These are phyloP conservation scores for Malus orientalis DNA, from an alignment of 306 rosid species.

Conservation along the genomic window DNA sequence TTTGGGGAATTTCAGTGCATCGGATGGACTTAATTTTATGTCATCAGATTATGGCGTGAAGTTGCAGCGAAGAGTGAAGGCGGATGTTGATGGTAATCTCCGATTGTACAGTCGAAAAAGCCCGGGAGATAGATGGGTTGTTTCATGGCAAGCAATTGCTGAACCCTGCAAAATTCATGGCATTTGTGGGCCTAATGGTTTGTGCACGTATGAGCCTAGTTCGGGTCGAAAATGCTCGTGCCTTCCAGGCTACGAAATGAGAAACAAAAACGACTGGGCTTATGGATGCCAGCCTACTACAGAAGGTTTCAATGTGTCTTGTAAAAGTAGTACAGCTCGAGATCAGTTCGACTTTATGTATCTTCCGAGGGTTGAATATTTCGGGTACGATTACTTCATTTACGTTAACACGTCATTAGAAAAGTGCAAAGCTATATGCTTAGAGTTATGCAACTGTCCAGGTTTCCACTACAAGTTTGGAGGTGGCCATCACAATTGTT, in stretches of 20 bases:
- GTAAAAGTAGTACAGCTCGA: neutral
- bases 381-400: conserved; percentile 29
- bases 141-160: conserved; percentile 42
- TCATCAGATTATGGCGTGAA: conserved; percentile 34
- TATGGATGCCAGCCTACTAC: conserved; percentile 34
- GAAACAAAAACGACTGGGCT: conserved; percentile 5
- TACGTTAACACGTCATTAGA: conserved; percentile 16
- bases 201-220: conserved; percentile 1
- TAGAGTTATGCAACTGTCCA: conserved; percentile 26
- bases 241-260: conserved; percentile 12
- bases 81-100: conserved; percentile 42
- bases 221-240: conserved; percentile 21
- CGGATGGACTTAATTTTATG: conserved; percentile 26
- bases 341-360: conserved; percentile 17
- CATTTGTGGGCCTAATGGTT: conserved; percentile 19
- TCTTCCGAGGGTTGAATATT: conserved; percentile 30
- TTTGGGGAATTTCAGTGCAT: conserved; percentile 40
- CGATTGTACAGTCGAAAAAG: conserved; percentile 33
- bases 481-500: conserved; percentile 20
- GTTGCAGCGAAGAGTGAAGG: conserved; percentile 29
- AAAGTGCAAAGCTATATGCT: conserved; percentile 28
- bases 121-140: conserved; percentile 13
- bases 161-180: conserved; percentile 47
- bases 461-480: conserved; percentile 33
- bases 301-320: conserved; percentile 10